These are phyloP conservation scores for Xylariaceae sp. DNA, from an alignment of 2,329 filamentous ascomycete species.

Conservation along the genomic window DNA sequence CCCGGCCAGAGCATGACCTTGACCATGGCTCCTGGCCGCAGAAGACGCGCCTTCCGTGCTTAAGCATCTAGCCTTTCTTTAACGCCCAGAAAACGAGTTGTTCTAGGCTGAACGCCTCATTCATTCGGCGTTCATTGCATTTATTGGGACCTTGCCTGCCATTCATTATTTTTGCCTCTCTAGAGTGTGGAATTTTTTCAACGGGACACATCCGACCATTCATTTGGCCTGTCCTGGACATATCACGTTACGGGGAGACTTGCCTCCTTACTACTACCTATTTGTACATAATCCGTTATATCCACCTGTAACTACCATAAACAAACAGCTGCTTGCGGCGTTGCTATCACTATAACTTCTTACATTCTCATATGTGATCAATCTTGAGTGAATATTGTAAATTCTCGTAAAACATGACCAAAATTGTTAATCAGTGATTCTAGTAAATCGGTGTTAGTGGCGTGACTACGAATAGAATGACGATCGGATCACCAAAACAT, in stretches of 20 bases:
- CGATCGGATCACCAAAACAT: too few relatives aligned
- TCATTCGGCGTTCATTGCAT: not conserved
- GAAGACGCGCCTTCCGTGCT: constrained; percentile 26
- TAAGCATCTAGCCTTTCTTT: constrained; percentile 14
- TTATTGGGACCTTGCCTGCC: not conserved
- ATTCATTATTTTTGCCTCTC: not conserved
- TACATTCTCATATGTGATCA: not conserved
- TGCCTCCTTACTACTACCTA: not conserved
- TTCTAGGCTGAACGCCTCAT: not conserved
- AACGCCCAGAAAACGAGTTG: not conserved
- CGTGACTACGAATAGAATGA: too few relatives aligned
- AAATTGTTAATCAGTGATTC: too few relatives aligned
- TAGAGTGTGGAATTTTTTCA: not conserved
- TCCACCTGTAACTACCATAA: not conserved
- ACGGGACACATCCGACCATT: not conserved
- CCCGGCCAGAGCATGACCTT: constrained; percentile 39
- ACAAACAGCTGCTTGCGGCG: not conserved
- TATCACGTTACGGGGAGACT: not conserved
- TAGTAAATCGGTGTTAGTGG: too few relatives aligned
- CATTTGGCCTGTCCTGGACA: not conserved
- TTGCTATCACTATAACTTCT: not conserved
- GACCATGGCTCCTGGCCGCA: constrained; percentile 32
- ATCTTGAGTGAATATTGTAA: not conserved
- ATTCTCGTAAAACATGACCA: too few relatives aligned
- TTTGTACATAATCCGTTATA: not conserved